Evolutionary conservation across 169 alveolate species (phyloP), one percentile per base, ranked within the genome.

Genomic region (Cryptosporidium andersoni): DNA sequence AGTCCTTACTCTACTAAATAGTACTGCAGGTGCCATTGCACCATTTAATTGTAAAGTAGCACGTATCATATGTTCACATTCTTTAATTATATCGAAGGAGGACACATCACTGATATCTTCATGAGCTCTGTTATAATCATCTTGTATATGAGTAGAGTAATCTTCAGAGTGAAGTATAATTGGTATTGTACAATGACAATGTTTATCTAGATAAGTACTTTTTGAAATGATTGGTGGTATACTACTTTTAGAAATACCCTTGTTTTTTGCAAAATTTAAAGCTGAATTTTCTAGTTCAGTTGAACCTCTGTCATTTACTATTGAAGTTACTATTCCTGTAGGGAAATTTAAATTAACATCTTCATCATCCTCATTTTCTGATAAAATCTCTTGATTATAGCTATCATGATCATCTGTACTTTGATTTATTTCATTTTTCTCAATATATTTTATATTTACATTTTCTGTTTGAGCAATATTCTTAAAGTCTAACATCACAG

Each of bases 21-120:
- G 67, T 40, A 74, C 74, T 37, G 85, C 85, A 34, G 85, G 85
- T 25, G 85, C 85, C 85, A 74, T 74, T 6, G 85, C 74, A 36
- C 85, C 85, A 64, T 74, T 74, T 16, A 74, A 9, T 58, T 74
- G 85, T 2, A 74, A 63, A 9, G 67, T 74, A 1, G 74, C 85
- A 58, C 85, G 40, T 12, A 74, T 74, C 51, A 74, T 66, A 4
- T 58, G 42, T 11, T 74, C 85, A 40, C 85, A 74, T 14, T 74
- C 85, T 51, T 48, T 74, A 1, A 74, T 48, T 36, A 74, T 74
- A 42, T 74, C 85, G 47, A 45, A 74, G 3, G 55, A 25, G 25
- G 25, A 25, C 0, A 25, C 25, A 25, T 25, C 25, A 25, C 25
- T 25, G 25, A 25, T 25, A 25, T 25, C 25, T 25, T 25, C 25